Evolutionary conservation across 2,329 filamentous ascomycete genomes (phyloP).

Genomic region (Hypoxylon sp.): DNA sequence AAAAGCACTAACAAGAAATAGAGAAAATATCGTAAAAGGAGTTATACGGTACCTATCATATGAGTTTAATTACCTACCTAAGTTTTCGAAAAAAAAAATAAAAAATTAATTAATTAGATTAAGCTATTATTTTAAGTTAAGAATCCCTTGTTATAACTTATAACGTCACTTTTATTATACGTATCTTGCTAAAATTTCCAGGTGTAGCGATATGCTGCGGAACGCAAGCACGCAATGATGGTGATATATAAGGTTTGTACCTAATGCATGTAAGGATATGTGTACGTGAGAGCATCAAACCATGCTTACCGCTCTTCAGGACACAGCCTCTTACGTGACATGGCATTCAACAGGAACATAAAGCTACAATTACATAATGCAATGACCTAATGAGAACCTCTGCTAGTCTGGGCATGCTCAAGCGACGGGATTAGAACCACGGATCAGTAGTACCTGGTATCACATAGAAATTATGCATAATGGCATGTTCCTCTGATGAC

Average conservation of each 20-base stretch:
- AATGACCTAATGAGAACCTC: background rate
- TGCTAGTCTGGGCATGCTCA: background rate
- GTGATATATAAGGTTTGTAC: conserved; percentile 2
- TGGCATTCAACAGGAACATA: background rate
- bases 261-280: background rate
- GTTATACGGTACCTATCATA: too few relatives aligned
- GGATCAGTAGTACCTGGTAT: background rate
- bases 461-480: background rate
- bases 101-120: too few relatives aligned
- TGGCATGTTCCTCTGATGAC: background rate
- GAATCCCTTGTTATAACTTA: too few relatives aligned
- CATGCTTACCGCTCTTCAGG: background rate
- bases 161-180: background rate
- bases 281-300: background rate
- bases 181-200: background rate
- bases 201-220: background rate
- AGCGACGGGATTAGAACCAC: background rate
- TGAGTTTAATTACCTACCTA: too few relatives aligned
- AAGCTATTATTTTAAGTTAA: too few relatives aligned
- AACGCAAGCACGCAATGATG: background rate
- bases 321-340: conserved; percentile 2
- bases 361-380: conserved; percentile 1
- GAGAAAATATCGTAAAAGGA: too few relatives aligned
- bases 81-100: too few relatives aligned
- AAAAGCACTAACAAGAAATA: too few relatives aligned